These are phyloP conservation scores for Penicillium sp. DNA, from an alignment of 2,329 filamentous ascomycete genomes.

Conservation along the genomic window DNA sequence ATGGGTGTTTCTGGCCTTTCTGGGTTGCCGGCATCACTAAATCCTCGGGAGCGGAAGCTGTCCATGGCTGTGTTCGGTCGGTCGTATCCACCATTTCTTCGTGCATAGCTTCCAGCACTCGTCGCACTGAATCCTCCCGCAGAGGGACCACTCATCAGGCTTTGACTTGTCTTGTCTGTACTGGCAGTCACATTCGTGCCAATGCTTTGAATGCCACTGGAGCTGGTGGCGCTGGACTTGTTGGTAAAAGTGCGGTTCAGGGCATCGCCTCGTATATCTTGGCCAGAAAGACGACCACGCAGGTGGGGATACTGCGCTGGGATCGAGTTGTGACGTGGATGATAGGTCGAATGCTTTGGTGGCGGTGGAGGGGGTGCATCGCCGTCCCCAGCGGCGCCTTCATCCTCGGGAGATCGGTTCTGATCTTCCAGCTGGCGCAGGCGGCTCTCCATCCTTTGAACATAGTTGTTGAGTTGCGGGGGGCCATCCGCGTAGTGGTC, in stretches of 20 bases:
- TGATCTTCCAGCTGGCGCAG: slow-evolving; percentile 70
- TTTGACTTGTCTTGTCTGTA: slow-evolving; percentile 78
- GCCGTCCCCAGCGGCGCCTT: slow-evolving; percentile 55
- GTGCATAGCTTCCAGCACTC: slow-evolving; percentile 89
- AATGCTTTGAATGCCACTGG: slow-evolving; percentile 70
- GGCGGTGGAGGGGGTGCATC: slow-evolving; percentile 65
- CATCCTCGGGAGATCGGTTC: slow-evolving; percentile 48
- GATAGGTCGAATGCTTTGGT: slow-evolving; percentile 56
- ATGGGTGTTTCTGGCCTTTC: slow-evolving; percentile 59
- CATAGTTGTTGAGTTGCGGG: slow-evolving; percentile 81
- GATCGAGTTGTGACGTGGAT: slow-evolving; percentile 48
- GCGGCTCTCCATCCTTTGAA: slow-evolving; percentile 87
- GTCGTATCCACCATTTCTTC: slow-evolving; percentile 57
- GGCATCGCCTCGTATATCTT: slow-evolving; percentile 71
- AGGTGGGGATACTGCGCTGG: slow-evolving; percentile 43
- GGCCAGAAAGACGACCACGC: slow-evolving; percentile 58
- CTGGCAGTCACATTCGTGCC: slow-evolving; percentile 68
- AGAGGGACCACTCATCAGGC: slow-evolving; percentile 91
- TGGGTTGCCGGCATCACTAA: slow-evolving; percentile 41
- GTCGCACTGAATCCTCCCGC: slow-evolving; percentile 91
- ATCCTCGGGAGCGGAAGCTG: slow-evolving; percentile 43
- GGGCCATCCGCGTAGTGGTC: slow-evolving; percentile 57
- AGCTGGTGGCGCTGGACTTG: slow-evolving; percentile 82
- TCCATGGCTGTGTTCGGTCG: slow-evolving; percentile 52
- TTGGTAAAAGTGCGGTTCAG: slow-evolving; percentile 83